Evolutionary conservation across 2,329 filamentous ascomycete genomes (phyloP), one percentile per base, ranked within the genome.

Genomic region (Claviceps monticola): DNA sequence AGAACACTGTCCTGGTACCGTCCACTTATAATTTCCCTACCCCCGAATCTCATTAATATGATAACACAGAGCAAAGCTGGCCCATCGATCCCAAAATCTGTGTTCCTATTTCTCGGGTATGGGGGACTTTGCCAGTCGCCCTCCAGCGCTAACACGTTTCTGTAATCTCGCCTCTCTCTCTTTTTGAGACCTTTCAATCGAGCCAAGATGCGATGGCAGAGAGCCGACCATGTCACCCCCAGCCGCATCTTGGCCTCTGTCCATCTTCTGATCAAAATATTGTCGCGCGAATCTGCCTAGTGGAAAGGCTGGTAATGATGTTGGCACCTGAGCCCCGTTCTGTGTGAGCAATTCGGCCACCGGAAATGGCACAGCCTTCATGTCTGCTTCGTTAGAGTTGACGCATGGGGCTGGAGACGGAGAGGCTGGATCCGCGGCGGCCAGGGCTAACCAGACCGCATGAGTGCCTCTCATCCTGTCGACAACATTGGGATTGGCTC

Each of bases 301-400:
- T 1, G 89, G 88, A 58, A 97, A 90, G 0, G 88, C 84, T 0
- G 90, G 87, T 54, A 86, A 74, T 2, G 80, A 72, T 1, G 73
- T 64, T 0, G 93, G 91, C 37, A 97, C 84, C 56, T 95, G 86
- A 3, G 90, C 90, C 16, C 93, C 93, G 62, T 98, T 97, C 60
- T 97, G 94, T 14, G 95, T 74, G 14, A 98, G 76, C 54, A 98
- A 71, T 66, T 98, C 93, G 14, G 93, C 93, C 43, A 97, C 75
- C 0, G 93, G 83, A 64, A 98, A 98, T 0, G 90, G 79, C 8
- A 82, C 75, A 3, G 73, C 64, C 57, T 80, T 81, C 64, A 73
- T 59, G 56, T 71, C 62, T 51, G 72, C 60, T 62, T 77, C 62
- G 57, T 68, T 55, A 44, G 72, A 61, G 3, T 73, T 58, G 38